Conservation (phyloP, 331 rosid genomes). For the Malus hybrid region DNA sequence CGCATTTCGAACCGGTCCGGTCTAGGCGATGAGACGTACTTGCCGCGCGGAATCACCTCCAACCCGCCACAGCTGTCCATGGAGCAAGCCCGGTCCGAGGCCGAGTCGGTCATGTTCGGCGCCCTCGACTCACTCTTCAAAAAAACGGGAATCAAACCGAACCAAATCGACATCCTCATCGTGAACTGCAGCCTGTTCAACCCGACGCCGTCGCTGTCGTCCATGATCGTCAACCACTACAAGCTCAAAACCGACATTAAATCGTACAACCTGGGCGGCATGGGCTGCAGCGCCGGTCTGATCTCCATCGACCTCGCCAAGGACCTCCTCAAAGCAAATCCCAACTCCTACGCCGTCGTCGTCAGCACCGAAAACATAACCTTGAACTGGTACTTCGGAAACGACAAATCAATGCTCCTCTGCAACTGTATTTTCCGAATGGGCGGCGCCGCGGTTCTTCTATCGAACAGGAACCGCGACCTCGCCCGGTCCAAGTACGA, state of each 20-base stretch:
- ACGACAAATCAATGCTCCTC: constrained; percentile 75
- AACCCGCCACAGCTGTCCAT: constrained; percentile 52
- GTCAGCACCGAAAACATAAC: constrained; percentile 84
- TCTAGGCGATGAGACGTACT: constrained; percentile 69
- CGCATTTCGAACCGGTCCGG: constrained; percentile 57
- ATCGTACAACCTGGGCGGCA: constrained; percentile 77
- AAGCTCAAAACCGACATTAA: constrained; percentile 64
- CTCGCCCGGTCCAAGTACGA: constrained; percentile 56
- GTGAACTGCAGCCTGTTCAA: constrained; percentile 87
- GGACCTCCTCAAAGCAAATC: constrained; percentile 58
- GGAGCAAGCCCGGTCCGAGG: constrained; percentile 67
- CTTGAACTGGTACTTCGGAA: constrained; percentile 90
- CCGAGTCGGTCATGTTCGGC: constrained; percentile 69
- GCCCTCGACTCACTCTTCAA: constrained; percentile 48
- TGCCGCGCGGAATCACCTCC: constrained; percentile 45
- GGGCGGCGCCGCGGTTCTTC: constrained; percentile 81
- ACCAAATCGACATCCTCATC: constrained; percentile 64
- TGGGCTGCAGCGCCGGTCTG: constrained; percentile 92
- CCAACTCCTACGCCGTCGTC: constrained; percentile 58
- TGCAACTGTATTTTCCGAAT: constrained; percentile 82
- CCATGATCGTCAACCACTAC: constrained; percentile 89
- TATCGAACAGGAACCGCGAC: constrained; percentile 53
- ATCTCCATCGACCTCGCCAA: constrained; percentile 71
- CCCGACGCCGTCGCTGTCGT: constrained; percentile 78
- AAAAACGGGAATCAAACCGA: constrained; percentile 50